A percentile compares a stretch with the other conserved stretches of the same genome.
Evolutionary conservation across 768 basidiomycete species (phyloP).

Genomic region (Hericium alpestre): DNA sequence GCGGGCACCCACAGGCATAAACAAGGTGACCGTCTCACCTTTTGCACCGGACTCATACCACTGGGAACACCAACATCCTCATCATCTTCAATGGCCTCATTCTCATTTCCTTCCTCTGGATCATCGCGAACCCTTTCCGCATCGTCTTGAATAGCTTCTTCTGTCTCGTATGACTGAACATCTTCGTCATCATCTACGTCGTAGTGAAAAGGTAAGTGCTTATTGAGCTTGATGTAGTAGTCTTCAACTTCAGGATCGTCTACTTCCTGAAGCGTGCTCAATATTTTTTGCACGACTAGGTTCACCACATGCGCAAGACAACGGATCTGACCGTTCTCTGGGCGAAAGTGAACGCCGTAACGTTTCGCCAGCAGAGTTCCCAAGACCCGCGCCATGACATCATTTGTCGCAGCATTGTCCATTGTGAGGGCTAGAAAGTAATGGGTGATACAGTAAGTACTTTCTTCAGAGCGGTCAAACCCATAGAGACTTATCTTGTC

Average conservation of each 20-base stretch:
- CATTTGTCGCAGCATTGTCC: constrained; percentile 26
- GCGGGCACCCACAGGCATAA: too few species aligned
- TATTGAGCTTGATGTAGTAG: neutral
- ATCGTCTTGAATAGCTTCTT: neutral
- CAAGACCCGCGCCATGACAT: constrained; percentile 20
- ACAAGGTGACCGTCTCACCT: too few species aligned
- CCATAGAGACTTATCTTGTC: constrained; percentile 24
- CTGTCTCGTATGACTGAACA: neutral
- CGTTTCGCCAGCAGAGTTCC: constrained; percentile 19
- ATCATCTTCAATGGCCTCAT: too few species aligned
- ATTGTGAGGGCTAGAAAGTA: constrained; percentile 18
- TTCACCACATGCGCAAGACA: constrained; percentile 27
- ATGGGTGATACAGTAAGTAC: constrained; percentile 5
- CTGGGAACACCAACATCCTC: too few species aligned
- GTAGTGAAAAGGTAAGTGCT: neutral
- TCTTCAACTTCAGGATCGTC: neutral
- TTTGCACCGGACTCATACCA: too few species aligned
- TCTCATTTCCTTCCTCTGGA: too few species aligned
- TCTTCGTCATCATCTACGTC: neutral
- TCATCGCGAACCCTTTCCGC: too few species aligned
- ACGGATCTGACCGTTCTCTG: constrained; percentile 23
- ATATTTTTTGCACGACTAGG: constrained; percentile 25
- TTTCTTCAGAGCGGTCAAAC: neutral
- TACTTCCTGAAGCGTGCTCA: constrained; percentile 9
- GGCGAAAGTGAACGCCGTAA: constrained; percentile 15